Conservation (phyloP, 768 basidiomycete species). For the Trametes sanguinea region DNA sequence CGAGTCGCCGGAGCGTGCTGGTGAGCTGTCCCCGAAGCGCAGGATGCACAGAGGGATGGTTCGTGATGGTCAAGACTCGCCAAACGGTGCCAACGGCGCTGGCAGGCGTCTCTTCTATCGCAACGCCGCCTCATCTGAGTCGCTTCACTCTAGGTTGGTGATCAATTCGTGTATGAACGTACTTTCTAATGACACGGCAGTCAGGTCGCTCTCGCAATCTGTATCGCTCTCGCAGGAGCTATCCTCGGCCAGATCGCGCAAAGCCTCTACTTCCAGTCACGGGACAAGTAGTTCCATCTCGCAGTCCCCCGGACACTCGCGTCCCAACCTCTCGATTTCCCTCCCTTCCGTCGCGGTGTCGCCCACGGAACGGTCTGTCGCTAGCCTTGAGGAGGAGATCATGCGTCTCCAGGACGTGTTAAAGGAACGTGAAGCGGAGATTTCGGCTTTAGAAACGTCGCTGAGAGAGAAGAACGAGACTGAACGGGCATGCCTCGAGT, state of each 20-base stretch:
- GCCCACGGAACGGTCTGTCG: constrained; percentile 70
- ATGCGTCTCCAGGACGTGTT: constrained; percentile 94
- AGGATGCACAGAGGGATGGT: constrained; percentile 52
- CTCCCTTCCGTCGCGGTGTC: constrained; percentile 42
- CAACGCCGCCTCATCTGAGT: constrained; percentile 81
- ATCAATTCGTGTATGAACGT: constrained; percentile 17
- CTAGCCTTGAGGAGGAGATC: constrained; percentile 91
- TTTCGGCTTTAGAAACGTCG: constrained; percentile 65
- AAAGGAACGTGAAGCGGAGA: constrained; percentile 91
- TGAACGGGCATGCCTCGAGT: neutral
- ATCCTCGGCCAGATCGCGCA: constrained; percentile 84
- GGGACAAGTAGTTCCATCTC: constrained; percentile 68
- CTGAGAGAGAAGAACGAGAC: constrained; percentile 42
- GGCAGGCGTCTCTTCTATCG: constrained; percentile 82
- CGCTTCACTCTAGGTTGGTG: constrained; percentile 79
- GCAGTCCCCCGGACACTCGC: constrained; percentile 52
- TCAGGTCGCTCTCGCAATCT: constrained; percentile 89
- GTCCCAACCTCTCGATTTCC: constrained; percentile 63
- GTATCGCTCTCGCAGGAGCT: constrained; percentile 97
- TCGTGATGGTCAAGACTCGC: constrained; percentile 50
- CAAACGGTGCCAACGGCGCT: constrained; percentile 53
- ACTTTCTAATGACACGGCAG: constrained; percentile 22
- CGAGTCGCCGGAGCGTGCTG: constrained; percentile 47
- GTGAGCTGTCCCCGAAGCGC: constrained; percentile 53
- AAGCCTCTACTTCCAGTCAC: constrained; percentile 76